Evolutionary conservation across 352 stramenopile genomes (phyloP), one percentile per base, ranked within the genome.

Genomic region (Phytopythium sindhum): DNA sequence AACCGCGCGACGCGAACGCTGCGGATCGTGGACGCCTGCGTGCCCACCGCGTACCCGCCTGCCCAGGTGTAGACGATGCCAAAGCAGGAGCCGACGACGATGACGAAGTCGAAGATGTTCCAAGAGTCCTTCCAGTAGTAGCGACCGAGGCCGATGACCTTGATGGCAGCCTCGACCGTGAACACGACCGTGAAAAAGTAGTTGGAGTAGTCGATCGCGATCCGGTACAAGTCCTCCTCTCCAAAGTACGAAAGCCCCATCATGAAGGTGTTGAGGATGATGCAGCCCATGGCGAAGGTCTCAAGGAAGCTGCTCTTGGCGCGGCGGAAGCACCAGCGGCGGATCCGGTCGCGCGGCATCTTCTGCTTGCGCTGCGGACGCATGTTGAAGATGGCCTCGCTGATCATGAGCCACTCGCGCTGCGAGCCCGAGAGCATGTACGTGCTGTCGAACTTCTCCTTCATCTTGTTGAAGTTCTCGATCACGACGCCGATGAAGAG

Each of bases 401-500:
- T 84, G 60, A 88, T 88, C 57, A 86, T 78, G 44, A 91, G 72
- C 85, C 83, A 94, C 63, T 89, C 78, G 58, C 88, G 76, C 64
- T 95, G 84, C 0, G 81, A 74, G 6, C 71, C 77, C 11, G 89
- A 95, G 61, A 97, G 82, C 19, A 93, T 57, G 37, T 74, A 75
- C 17, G 80, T 89, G 8, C 79, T 77, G 50, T 86, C 77, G 24
- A 88, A 57, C 42, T 81, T 86, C 33, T 86, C 74, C 47, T 88
- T 88, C 79, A 88, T 88, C 5, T 69, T 75, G 37, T 91, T 91
- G 58, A 97, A 98, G 57, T 96, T 96, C 63, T 97, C 90, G 37
- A 97, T 93, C 58, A 97, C 84, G 28, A 97, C 89, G 31, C 90
- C 92, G 6, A 97, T 90, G 68, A 98, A 98, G 5, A 97, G 75